phyloP scores from a whole-genome alignment of 2,329 filamentous ascomycete species.

The Penicillium sp. region DNA sequence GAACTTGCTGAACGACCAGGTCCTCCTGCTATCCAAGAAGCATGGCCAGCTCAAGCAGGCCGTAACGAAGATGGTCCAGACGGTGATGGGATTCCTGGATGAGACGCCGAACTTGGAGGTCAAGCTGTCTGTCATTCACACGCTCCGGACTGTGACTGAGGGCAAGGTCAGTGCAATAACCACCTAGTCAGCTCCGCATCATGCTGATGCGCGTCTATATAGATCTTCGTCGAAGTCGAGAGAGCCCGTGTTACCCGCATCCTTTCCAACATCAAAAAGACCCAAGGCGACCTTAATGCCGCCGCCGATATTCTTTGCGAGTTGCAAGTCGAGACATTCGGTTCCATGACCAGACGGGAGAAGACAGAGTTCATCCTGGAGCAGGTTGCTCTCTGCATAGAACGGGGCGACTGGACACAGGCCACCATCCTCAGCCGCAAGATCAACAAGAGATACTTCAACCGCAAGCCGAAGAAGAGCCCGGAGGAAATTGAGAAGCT shows the following conservation, averaged over 20 bases:
- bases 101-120: conserved; percentile 74
- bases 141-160: conserved; percentile 88
- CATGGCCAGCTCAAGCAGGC: conserved; percentile 99
- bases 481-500: conserved; percentile 84
- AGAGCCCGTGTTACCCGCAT: conserved; percentile 89
- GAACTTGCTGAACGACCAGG: conserved; percentile 92
- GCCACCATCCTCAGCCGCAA: conserved; percentile 88
- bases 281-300: conserved; percentile 80
- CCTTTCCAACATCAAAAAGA: conserved; percentile 93
- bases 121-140: conserved; percentile 90
- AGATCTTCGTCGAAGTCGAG: conserved; percentile 98
- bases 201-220: too few species aligned
- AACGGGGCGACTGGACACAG: conserved; percentile 92
- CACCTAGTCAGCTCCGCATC: too few species aligned
- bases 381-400: conserved; percentile 88
- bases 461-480: conserved; percentile 83
- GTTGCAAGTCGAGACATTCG: conserved; percentile 96
- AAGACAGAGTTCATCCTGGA: conserved; percentile 98
- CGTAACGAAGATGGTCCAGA: conserved; percentile 97
- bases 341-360: conserved; percentile 91
- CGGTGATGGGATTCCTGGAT: conserved; percentile 84
- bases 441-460: conserved; percentile 88
- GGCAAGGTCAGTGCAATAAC: too few species aligned
- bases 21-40: conserved; percentile 93
- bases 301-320: conserved; percentile 92